Percentiles rank a stretch among this genome's conserved stretches.
These are phyloP conservation scores for Stephanodiscus triporus DNA, from an alignment of 108 stramenopile species.

Conservation along the genomic window DNA sequence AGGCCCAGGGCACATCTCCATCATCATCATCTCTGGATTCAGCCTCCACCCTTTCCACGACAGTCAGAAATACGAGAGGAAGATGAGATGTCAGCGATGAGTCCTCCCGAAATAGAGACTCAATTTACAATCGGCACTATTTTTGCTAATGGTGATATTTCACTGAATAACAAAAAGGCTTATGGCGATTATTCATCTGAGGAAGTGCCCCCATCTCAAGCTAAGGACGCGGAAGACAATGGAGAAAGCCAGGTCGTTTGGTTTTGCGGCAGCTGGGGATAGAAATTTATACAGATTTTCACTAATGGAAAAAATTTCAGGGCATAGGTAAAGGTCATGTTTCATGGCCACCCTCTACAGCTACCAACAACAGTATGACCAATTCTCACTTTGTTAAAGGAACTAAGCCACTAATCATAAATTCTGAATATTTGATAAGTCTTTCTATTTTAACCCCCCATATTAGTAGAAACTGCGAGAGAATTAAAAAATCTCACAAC, in stretches of 20 bases:
- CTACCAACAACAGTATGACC: too few species aligned
- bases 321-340: too few species aligned
- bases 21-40: neutral
- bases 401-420: too few species aligned
- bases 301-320: too few species aligned
- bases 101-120: constrained; percentile 13
- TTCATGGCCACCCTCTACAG: too few species aligned
- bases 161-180: neutral
- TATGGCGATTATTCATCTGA: constrained; percentile 10
- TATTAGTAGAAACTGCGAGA: too few species aligned
- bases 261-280: constrained; percentile 25
- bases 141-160: constrained; percentile 9
- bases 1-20: neutral
- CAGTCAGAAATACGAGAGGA: constrained; percentile 3
- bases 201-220: constrained; percentile 28
- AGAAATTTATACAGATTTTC: neutral
- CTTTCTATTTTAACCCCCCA: too few species aligned
- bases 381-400: too few species aligned
- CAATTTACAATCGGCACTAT: constrained; percentile 11
- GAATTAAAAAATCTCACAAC: too few species aligned
- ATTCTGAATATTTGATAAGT: too few species aligned
- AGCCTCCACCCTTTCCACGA: neutral
- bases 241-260: constrained; percentile 47
- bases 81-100: neutral
- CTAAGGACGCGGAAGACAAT: constrained; percentile 30